These are phyloP conservation scores for Excoecaria cochinchinensis DNA, from an alignment of 345 rosid species.

Conservation along the genomic window DNA sequence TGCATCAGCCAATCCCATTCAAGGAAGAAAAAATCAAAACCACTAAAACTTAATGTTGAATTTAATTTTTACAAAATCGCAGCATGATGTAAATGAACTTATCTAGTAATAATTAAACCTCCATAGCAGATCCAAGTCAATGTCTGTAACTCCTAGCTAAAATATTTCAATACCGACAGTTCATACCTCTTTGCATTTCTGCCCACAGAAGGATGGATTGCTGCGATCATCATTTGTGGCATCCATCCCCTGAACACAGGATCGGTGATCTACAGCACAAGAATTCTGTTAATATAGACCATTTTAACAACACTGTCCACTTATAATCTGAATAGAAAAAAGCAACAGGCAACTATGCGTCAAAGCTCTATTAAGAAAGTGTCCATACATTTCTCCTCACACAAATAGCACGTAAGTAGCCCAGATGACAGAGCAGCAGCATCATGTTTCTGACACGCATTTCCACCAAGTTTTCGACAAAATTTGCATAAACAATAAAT, in stretches of 20 bases:
- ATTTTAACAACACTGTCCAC: not conserved
- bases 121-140: not conserved
- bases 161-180: constrained; percentile 1
- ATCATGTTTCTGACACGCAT: constrained; percentile 28
- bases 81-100: not conserved
- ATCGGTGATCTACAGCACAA: constrained; percentile 66
- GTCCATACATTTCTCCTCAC: constrained; percentile 81
- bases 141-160: not conserved
- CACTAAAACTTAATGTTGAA: no score
- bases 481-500: constrained; percentile 82
- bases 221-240: constrained; percentile 28
- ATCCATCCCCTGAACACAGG: constrained; percentile 47
- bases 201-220: constrained; percentile 65
- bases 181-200: constrained; percentile 76
- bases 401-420: constrained; percentile 50
- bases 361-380: constrained; percentile 10
- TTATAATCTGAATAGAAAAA: not conserved
- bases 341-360: not conserved
- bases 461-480: constrained; percentile 54
- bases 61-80: not conserved
- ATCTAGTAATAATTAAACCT: not conserved
- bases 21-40: not conserved
- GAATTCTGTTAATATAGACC: constrained; percentile 16
- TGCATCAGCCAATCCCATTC: not conserved
- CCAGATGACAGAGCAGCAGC: constrained; percentile 26